Base-by-base conservation (phyloP, 2,329 filamentous ascomycete species). In the Xylariaceae sp. region DNA sequence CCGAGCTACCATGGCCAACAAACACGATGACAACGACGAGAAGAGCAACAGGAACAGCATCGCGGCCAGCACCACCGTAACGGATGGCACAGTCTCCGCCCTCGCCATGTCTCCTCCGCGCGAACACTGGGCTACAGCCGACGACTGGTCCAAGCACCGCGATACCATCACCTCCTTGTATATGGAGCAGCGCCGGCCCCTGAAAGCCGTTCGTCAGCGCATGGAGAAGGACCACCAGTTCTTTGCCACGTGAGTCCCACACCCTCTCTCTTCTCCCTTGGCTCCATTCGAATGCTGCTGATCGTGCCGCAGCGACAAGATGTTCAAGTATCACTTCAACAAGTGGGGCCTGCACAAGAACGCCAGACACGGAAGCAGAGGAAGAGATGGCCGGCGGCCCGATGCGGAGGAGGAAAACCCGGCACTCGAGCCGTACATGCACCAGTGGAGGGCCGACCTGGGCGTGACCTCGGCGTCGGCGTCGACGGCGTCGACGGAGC, bases 311-410 rank as follows among this genome's bases (percentile, higher is more conserved):
- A 47, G 45, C 21, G 44, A 45, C 24, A 49, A 47, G 30, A 47
- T 49, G 46, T 49, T 45, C 18, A 49, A 49, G 33, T 43, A 41
- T 31, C 42, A 42, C 9, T 45, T 49, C 34, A 42, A 42, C 23
- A 44, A 38, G 33, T 49, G 46, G 46, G 44, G 46, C 24, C 18
- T 49, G 13, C 44, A 49, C 28, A 49, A 49, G 37, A 46, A 49
- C 34, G 35, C 47, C 18, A 38, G 38, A 13, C 42, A 43, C 23
- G 37, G 40, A 27, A 40, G 45, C 24, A 40, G 41, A 29, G 38
- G 40, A 19, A 36, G 45, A 33, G 39, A 37, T 23, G 33, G 29
- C 12, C 35, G 30, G 7, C 39, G 43, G 15, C 43, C 39, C 19
- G 39, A 39, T 8, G 35, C 26, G 7, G 45, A 37, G 19, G 42